A percentile compares a stretch with the other conserved stretches of the same genome.
Evolutionary conservation across 1,284 basidiomycete genomes (phyloP).

Genomic region (Phlebopus sp.): DNA sequence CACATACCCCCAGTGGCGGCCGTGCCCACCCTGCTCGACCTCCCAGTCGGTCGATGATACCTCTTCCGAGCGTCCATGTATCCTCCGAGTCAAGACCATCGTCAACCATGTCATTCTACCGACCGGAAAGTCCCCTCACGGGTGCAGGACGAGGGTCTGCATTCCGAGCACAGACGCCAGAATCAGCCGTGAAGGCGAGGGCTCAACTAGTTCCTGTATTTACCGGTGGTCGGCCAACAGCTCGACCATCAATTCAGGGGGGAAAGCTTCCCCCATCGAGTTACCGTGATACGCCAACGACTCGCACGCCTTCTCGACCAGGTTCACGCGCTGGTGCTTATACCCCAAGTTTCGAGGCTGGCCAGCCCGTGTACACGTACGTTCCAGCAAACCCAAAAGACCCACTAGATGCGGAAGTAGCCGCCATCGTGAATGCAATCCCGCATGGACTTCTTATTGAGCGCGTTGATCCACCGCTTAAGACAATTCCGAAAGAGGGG

Average conservation of each 20-base stretch:
- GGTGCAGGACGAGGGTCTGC: slow-evolving; percentile 36
- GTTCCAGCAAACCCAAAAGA: slow-evolving; percentile 68
- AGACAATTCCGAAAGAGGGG: slow-evolving; percentile 60
- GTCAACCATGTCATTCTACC: slow-evolving; percentile 67
- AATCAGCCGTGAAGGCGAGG: slow-evolving; percentile 54
- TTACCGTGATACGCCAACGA: slow-evolving; percentile 56
- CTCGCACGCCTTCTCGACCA: slow-evolving; percentile 62
- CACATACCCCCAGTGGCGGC: slow-evolving; percentile 39
- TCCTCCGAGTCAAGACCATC: slow-evolving; percentile 67
- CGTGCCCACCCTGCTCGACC: slow-evolving; percentile 60
- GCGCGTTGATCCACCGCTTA: slow-evolving; percentile 75
- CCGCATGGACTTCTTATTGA: slow-evolving; percentile 73
- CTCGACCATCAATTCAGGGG: slow-evolving; percentile 37
- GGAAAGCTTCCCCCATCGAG: slow-evolving; percentile 68
- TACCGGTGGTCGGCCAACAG: slow-evolving; percentile 40
- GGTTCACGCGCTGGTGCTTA: slow-evolving; percentile 59
- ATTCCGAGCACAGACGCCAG: slow-evolving; percentile 66
- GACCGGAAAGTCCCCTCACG: slow-evolving; percentile 52
- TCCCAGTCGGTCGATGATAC: slow-evolving; percentile 79
- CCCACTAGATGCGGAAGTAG: slow-evolving; percentile 80
- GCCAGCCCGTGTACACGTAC: slow-evolving; percentile 56
- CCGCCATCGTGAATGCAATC: slow-evolving; percentile 70
- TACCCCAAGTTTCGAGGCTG: slow-evolving; percentile 54
- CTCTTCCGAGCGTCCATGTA: slow-evolving; percentile 68
- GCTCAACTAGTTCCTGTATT: slow-evolving; percentile 55